phyloP scores from a whole-genome alignment of 1,139 yeast species.

The Diutina neorugosa region DNA sequence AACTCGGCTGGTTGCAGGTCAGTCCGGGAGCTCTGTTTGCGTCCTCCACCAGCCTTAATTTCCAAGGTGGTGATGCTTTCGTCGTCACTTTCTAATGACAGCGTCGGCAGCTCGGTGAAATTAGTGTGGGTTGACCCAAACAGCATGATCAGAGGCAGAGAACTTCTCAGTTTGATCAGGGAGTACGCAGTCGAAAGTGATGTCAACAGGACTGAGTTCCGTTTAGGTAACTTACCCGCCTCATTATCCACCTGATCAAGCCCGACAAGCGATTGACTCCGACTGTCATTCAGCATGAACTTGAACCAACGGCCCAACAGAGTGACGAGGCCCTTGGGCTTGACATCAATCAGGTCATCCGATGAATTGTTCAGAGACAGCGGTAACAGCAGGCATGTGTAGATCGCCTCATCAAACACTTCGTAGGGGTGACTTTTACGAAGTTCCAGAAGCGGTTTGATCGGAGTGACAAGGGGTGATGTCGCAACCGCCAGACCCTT shows the following conservation, averaged over 20 bases:
- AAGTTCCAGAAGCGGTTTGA: conserved; percentile 20
- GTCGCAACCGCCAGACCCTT: neutral
- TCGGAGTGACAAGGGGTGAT: neutral
- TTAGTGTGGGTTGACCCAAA: conserved; percentile 15
- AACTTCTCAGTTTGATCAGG: conserved; percentile 23
- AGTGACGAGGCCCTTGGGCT: conserved; percentile 13
- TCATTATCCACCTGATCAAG: conserved; percentile 5
- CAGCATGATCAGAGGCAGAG: conserved; percentile 34
- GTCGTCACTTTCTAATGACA: neutral
- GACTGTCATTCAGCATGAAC: conserved; percentile 19
- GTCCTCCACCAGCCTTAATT: neutral
- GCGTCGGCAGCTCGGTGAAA: conserved; percentile 2
- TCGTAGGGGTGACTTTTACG: conserved; percentile 55
- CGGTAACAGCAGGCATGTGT: conserved; percentile 37
- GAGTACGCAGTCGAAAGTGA: conserved; percentile 26
- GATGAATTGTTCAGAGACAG: conserved; percentile 7
- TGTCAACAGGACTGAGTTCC: conserved; percentile 26
- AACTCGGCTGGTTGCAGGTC: conserved; percentile 32
- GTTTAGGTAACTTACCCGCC: conserved; percentile 9
- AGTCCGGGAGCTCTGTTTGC: neutral
- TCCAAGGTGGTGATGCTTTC: conserved; percentile 1
- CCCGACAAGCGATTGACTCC: neutral
- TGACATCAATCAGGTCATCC: neutral
- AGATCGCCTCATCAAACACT: conserved; percentile 66
- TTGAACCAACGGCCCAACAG: conserved; percentile 29